Conservation (phyloP, 306 rosid species). For the Begonia fuchsioides region DNA sequence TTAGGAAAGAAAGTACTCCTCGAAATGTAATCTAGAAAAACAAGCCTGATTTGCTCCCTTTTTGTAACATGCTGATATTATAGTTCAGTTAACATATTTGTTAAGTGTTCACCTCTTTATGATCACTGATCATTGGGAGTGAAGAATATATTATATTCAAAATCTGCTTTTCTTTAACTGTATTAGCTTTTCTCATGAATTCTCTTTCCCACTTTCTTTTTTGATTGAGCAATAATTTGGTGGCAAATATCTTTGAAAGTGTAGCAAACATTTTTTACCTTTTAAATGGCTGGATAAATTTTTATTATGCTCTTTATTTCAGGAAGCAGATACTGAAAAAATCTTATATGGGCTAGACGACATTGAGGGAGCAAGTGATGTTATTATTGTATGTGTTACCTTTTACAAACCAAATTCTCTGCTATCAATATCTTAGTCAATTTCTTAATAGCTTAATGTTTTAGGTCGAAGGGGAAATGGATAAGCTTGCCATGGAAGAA, state of each 20-base stretch:
- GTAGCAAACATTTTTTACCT: not conserved
- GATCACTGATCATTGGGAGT: too few species aligned
- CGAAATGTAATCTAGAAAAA: too few species aligned
- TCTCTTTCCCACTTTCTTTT: too few species aligned
- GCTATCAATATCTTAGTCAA: constrained; percentile 9
- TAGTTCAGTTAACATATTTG: too few species aligned
- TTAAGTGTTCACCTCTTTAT: too few species aligned
- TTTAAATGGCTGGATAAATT: not conserved
- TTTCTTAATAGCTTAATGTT: constrained; percentile 4
- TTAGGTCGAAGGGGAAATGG: constrained; percentile 98
- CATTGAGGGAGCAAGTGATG: constrained; percentile 52
- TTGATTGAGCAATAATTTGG: too few species aligned
- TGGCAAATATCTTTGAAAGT: not conserved
- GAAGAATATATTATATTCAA: too few species aligned
- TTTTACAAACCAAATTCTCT: constrained; percentile 3
- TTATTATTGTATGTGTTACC: constrained; percentile 58
- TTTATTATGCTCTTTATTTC: constrained; percentile 17
- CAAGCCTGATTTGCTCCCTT: too few species aligned
- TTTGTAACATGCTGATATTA: too few species aligned
- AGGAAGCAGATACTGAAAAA: constrained; percentile 82
- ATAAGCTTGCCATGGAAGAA: constrained; percentile 97
- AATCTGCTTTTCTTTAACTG: too few species aligned
- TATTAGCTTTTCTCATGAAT: too few species aligned
- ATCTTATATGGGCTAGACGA: constrained; percentile 89
- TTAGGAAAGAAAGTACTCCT: too few species aligned